Conservation (phyloP, 2,329 filamentous ascomycete genomes). For the Sclerotiophoma versabilis region DNA sequence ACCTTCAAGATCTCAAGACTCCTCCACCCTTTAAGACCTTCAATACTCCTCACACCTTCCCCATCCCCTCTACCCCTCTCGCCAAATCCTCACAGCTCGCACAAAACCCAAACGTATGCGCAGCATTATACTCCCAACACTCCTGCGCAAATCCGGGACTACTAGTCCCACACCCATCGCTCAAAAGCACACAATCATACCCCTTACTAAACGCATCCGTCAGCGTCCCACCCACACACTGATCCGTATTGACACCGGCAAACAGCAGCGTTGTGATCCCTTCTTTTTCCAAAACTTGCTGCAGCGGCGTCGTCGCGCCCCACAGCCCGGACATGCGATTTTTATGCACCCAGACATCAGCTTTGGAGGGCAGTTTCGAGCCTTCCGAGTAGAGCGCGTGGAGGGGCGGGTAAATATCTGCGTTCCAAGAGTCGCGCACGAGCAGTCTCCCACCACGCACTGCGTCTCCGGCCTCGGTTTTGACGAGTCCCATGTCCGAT, state of each 20-base stretch:
- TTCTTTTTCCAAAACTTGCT: constrained; percentile 49
- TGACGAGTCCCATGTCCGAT: background rate
- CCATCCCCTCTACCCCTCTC: constrained; percentile 22
- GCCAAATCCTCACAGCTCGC: constrained; percentile 46
- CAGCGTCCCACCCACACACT: constrained; percentile 53
- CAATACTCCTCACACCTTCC: background rate
- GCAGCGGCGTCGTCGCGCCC: constrained; percentile 43
- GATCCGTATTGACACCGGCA: constrained; percentile 54
- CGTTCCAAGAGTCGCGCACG: constrained; percentile 52
- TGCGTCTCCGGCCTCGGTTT: constrained; percentile 27
- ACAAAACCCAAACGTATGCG: constrained; percentile 52
- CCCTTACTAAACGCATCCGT: constrained; percentile 53
- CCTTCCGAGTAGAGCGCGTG: constrained; percentile 41
- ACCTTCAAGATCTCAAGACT: no score
- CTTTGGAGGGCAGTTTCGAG: constrained; percentile 10
- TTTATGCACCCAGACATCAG: constrained; percentile 49
- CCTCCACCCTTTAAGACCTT: no score
- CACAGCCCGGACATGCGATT: constrained; percentile 53
- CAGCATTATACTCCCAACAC: constrained; percentile 51
- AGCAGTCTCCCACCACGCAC: constrained; percentile 47
- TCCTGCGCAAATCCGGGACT: constrained; percentile 50
- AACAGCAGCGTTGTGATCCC: constrained; percentile 52
- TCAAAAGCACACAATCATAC: constrained; percentile 52
- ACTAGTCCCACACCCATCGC: constrained; percentile 52
- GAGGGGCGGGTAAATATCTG: constrained; percentile 50